A percentile compares a stretch with the other conserved stretches of the same genome.
Conservation (phyloP, 2,329 filamentous ascomycete genomes). For the Ophidiomyces ophidiicola region DNA sequence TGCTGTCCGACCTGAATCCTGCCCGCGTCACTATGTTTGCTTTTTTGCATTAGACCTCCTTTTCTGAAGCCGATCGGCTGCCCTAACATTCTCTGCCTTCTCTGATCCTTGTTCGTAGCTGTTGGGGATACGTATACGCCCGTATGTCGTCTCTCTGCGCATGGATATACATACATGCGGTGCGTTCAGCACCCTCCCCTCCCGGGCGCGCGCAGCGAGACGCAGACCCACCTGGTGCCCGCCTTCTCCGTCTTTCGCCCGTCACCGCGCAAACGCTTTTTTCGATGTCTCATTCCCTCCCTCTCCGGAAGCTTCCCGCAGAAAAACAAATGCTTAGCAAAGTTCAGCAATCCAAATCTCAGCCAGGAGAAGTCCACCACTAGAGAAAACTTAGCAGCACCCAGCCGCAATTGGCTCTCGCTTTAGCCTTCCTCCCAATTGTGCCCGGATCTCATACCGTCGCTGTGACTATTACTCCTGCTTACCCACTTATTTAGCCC, state of each 20-base stretch:
- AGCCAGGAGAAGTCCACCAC: conserved; percentile 2
- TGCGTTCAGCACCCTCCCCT: background rate
- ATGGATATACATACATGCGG: no score
- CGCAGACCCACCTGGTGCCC: background rate
- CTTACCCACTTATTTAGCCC: conserved; percentile 3
- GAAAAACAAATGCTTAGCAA: conserved; percentile 1
- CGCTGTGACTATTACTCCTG: conserved; percentile 6
- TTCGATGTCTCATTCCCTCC: background rate
- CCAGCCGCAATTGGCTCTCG: background rate
- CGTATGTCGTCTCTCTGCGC: background rate
- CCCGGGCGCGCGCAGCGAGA: background rate
- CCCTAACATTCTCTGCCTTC: conserved; percentile 3
- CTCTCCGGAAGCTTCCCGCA: background rate
- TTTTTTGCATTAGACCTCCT: conserved; percentile 1
- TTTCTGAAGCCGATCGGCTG: conserved; percentile 6
- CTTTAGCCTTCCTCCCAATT: conserved; percentile 2
- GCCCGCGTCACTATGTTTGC: conserved; percentile 3
- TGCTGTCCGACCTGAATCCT: conserved; percentile 1
- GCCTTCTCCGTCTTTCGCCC: background rate
- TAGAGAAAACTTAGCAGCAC: conserved; percentile 5
- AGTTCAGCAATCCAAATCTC: conserved; percentile 6
- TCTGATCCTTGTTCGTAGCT: conserved; percentile 7
- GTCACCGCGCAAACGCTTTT: background rate
- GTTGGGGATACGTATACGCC: background rate
- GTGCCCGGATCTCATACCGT: conserved; percentile 7